Percentiles rank a stretch among this genome's conserved stretches.
phyloP scores from a whole-genome alignment of 2,329 filamentous ascomycete species.

The Fusarium sp. region DNA sequence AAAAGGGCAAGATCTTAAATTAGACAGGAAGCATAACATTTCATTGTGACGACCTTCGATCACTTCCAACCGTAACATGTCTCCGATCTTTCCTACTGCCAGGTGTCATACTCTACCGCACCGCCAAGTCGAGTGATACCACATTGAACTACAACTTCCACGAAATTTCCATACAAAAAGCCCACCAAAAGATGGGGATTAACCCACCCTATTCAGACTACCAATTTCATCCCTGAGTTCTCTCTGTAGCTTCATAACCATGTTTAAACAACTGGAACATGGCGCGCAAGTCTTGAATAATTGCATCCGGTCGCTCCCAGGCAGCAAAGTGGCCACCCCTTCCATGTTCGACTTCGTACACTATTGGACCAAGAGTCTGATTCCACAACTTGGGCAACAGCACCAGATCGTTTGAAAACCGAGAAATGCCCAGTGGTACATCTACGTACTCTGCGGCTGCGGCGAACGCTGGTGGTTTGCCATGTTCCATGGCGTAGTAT shows the following conservation, averaged over 20 bases:
- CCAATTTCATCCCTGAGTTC: too few relatives aligned
- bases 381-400: conserved; percentile 66
- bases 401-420: conserved; percentile 68
- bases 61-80: too few relatives aligned
- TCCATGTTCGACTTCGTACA: conserved; percentile 64
- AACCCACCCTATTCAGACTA: too few relatives aligned
- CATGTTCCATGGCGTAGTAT: conserved; percentile 74
- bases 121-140: too few relatives aligned
- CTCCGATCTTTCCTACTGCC: too few relatives aligned
- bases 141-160: too few relatives aligned
- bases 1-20: too few relatives aligned
- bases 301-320: conserved; percentile 65
- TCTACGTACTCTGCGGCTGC: conserved; percentile 13
- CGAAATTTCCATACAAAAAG: too few relatives aligned
- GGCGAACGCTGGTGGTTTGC: conserved; percentile 22
- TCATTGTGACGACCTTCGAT: too few relatives aligned
- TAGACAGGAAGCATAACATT: too few relatives aligned
- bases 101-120: too few relatives aligned
- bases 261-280: conserved; percentile 59
- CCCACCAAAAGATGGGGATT: too few relatives aligned
- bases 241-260: background rate
- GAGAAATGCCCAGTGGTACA: conserved; percentile 60
- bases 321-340: conserved; percentile 72
- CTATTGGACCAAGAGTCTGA: conserved; percentile 68
- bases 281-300: conserved; percentile 63